phyloP scores from a whole-genome alignment of 768 basidiomycete species.

The Candolleomyces efflorescens region DNA sequence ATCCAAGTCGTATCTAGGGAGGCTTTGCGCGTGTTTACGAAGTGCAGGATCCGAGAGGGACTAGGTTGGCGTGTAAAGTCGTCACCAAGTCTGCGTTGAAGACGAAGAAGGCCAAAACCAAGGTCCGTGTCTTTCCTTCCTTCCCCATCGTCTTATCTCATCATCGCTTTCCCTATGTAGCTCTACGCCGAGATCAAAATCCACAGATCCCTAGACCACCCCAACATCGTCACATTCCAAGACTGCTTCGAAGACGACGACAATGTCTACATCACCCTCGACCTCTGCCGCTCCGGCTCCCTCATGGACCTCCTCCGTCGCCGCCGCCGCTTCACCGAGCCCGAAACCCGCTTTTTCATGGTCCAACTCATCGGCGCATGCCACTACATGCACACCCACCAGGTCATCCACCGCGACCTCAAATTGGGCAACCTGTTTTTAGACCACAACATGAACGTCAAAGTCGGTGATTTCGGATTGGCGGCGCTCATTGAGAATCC shows the following conservation, averaged over 20 bases:
- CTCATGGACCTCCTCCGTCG: slow-evolving; percentile 89
- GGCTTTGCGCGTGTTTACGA: slow-evolving; percentile 98
- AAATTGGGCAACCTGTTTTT: slow-evolving; percentile 96
- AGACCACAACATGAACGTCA: slow-evolving; percentile 88
- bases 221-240: slow-evolving; percentile 88
- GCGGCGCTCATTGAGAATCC: slow-evolving; percentile 96
- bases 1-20: slow-evolving; percentile 38
- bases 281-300: slow-evolving; percentile 86
- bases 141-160: background rate
- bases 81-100: slow-evolving; percentile 89
- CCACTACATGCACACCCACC: slow-evolving; percentile 95
- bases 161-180: slow-evolving; percentile 32
- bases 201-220: slow-evolving; percentile 84
- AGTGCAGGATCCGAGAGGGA: slow-evolving; percentile 68
- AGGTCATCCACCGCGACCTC: slow-evolving; percentile 96
- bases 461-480: slow-evolving; percentile 96
- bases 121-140: slow-evolving; percentile 45
- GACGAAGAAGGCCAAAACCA: slow-evolving; percentile 96
- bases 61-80: slow-evolving; percentile 84
- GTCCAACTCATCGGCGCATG: slow-evolving; percentile 94
- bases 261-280: slow-evolving; percentile 97
- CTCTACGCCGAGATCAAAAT: slow-evolving; percentile 99
- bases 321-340: slow-evolving; percentile 84
- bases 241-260: slow-evolving; percentile 95
- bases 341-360: slow-evolving; percentile 89